phyloP scores from a whole-genome alignment of 1,139 yeast species.

The Protomyces gravidus region DNA sequence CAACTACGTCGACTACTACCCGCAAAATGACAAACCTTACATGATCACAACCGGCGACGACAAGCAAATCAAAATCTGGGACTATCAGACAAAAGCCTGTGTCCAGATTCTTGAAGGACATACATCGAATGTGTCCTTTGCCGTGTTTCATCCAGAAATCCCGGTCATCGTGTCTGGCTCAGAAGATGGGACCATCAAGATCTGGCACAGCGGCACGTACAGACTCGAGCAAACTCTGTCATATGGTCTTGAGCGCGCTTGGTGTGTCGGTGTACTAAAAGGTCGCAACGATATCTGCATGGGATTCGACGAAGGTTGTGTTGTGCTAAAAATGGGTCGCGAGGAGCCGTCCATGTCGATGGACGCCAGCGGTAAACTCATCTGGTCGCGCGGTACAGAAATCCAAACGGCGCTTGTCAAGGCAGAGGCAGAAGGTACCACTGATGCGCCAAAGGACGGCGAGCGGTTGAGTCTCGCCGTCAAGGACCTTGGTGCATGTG shows the following conservation, averaged over 20 bases:
- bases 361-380: constrained; percentile 87
- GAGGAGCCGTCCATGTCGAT: constrained; percentile 91
- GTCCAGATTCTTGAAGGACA: constrained; percentile 95
- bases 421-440: constrained; percentile 45
- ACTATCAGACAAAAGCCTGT: constrained; percentile 92
- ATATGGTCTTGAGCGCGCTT: constrained; percentile 88
- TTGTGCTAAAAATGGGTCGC: constrained; percentile 79
- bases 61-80: constrained; percentile 87
- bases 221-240: constrained; percentile 85
- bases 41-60: constrained; percentile 91
- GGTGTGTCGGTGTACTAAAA: constrained; percentile 84
- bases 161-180: constrained; percentile 86
- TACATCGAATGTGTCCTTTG: constrained; percentile 88
- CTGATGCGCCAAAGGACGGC: constrained; percentile 53
- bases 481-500: constrained; percentile 87
- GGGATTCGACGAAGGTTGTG: constrained; percentile 93
- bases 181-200: constrained; percentile 82
- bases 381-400: constrained; percentile 88
- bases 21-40: constrained; percentile 95
- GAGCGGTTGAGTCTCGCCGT: constrained; percentile 68
- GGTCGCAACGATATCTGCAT: constrained; percentile 77
- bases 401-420: constrained; percentile 79
- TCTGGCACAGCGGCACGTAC: constrained; percentile 89
- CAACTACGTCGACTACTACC: constrained; percentile 93
- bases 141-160: constrained; percentile 92